Evolutionary conservation across 2,329 filamentous ascomycete genomes (phyloP).

Genomic region (Penicillium sp.): DNA sequence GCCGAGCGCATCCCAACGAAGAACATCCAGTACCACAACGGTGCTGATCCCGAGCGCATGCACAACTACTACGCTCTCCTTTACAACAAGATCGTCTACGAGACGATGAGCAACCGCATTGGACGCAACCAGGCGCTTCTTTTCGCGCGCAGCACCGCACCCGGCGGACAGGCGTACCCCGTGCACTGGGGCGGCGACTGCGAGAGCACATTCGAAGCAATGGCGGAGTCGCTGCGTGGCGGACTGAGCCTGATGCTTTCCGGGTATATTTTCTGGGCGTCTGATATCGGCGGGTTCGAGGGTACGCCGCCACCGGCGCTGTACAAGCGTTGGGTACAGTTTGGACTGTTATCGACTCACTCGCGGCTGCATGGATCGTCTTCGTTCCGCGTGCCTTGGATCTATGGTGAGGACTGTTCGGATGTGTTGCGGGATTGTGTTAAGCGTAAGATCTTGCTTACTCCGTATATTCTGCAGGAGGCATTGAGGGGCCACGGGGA

Average conservation of each 20-base stretch:
- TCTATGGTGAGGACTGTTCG: slow-evolving; percentile 64
- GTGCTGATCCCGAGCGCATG: slow-evolving; percentile 63
- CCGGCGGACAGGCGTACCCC: slow-evolving; percentile 68
- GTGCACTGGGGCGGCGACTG: slow-evolving; percentile 74
- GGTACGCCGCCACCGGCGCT: slow-evolving; percentile 65
- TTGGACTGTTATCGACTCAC: slow-evolving; percentile 68
- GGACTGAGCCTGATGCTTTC: slow-evolving; percentile 63
- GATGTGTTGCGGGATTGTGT: slow-evolving; percentile 57
- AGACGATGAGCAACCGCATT: slow-evolving; percentile 57
- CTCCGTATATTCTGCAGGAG: slow-evolving; percentile 58
- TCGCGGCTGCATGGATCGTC: slow-evolving; percentile 68
- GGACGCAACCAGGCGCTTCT: slow-evolving; percentile 59
- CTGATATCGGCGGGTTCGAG: slow-evolving; percentile 71
- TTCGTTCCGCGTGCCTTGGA: slow-evolving; percentile 74
- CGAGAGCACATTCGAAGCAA: slow-evolving; percentile 69
- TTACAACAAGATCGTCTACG: slow-evolving; percentile 70
- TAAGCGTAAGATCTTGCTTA: slow-evolving; percentile 55
- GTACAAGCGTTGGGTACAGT: slow-evolving; percentile 78
- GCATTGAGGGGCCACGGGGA: slow-evolving; percentile 51
- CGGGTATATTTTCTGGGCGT: slow-evolving; percentile 68
- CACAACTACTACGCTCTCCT: slow-evolving; percentile 75
- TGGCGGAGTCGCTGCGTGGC: slow-evolving; percentile 68
- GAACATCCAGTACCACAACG: slow-evolving; percentile 65
- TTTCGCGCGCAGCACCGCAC: slow-evolving; percentile 66
- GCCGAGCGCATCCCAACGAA: slow-evolving; percentile 68